Conservation (phyloP, 2,329 filamentous ascomycete species). For the Verticillium zaregamsianum region DNA sequence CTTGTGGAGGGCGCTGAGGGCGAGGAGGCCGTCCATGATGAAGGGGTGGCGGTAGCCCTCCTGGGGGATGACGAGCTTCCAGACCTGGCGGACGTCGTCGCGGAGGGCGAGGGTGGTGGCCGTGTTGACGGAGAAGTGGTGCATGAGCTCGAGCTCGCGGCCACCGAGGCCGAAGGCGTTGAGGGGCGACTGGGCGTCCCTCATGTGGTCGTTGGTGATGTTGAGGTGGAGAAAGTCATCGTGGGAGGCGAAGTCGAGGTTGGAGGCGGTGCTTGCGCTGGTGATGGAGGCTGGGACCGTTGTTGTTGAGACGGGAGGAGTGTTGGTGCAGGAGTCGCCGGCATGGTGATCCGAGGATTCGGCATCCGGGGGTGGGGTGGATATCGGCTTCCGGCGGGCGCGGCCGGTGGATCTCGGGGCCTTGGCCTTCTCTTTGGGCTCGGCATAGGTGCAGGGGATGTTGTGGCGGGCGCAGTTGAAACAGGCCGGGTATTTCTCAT, state of each 20-base stretch:
- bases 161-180: constrained; percentile 4
- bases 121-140: constrained; percentile 23
- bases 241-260: neutral
- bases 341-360: neutral
- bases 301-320: neutral
- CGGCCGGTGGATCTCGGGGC: neutral
- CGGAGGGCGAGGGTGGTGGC: constrained; percentile 16
- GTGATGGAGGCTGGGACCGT: neutral
- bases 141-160: constrained; percentile 22
- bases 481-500: constrained; percentile 23
- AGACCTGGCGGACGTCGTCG: constrained; percentile 20
- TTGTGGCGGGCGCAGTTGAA: constrained; percentile 24
- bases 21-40: constrained; percentile 25
- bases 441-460: constrained; percentile 20
- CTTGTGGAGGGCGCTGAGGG: constrained; percentile 23
- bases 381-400: neutral
- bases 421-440: neutral
- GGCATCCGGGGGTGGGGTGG: too few species aligned
- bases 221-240: neutral
- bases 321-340: neutral
- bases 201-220: neutral
- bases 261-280: neutral
- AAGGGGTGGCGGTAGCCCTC: constrained; percentile 21
- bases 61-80: constrained; percentile 19
- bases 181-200: neutral